phyloP scores from a whole-genome alignment of 371 early-diverging fungal genomes.

The Massospora cicadina region DNA sequence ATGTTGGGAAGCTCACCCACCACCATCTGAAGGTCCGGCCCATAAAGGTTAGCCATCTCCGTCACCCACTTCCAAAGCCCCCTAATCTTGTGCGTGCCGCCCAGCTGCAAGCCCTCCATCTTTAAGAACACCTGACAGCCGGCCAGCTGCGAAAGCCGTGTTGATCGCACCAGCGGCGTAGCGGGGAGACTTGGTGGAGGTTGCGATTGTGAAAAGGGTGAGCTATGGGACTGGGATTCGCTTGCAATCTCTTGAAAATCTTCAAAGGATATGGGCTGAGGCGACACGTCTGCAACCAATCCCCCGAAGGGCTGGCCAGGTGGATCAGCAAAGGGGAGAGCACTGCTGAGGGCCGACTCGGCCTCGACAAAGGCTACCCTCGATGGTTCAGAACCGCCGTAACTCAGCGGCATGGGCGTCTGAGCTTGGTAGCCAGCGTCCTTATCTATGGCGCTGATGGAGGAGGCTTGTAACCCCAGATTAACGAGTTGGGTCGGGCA shows the following conservation, averaged over 20 bases:
- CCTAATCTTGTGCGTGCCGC: neutral
- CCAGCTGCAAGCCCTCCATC: neutral
- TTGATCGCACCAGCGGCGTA: neutral
- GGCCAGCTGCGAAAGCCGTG: neutral
- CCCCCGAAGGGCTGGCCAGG: neutral
- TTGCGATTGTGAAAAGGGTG: too few species aligned
- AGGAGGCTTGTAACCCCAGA: neutral
- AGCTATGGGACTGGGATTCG: too few species aligned
- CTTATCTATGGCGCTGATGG: neutral
- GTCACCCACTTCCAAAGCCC: neutral
- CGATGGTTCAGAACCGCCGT: too few species aligned
- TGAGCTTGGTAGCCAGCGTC: too few species aligned
- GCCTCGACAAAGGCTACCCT: too few species aligned
- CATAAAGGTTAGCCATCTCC: neutral
- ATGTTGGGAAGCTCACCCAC: neutral
- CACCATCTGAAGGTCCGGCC: neutral
- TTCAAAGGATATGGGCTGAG: neutral
- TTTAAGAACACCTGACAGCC: neutral
- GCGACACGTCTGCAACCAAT: neutral
- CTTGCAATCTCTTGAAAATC: too few species aligned
- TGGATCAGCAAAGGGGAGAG: neutral
- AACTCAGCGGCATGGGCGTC: too few species aligned
- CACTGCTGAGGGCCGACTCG: neutral
- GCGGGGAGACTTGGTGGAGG: neutral
- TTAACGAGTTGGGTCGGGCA: neutral